A percentile compares a stretch with the other conserved stretches of the same genome.
These are phyloP conservation scores for Aspergillus carbonarius DNA, from an alignment of 2,329 filamentous ascomycete genomes.

Conservation along the genomic window DNA sequence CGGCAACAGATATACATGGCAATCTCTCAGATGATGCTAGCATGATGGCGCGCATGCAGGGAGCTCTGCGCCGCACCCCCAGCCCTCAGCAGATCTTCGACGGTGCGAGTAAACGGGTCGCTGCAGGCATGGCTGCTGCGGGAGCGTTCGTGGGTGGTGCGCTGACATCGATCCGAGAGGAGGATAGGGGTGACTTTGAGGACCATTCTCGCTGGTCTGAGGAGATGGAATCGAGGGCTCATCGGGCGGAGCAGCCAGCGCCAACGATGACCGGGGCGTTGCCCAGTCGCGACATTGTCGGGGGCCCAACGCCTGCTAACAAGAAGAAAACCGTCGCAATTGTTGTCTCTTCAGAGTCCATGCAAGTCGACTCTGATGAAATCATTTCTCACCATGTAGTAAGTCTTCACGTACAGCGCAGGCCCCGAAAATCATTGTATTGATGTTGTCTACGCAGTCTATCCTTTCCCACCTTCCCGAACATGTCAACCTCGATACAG, in stretches of 20 bases:
- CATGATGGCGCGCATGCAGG: slow-evolving; percentile 76
- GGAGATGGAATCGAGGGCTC: slow-evolving; percentile 70
- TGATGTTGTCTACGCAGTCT: slow-evolving; percentile 53
- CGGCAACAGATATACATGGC: slow-evolving; percentile 34
- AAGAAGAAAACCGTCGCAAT: slow-evolving; percentile 78
- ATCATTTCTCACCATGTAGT: slow-evolving; percentile 77
- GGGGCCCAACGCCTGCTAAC: slow-evolving; percentile 24
- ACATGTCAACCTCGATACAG: slow-evolving; percentile 68
- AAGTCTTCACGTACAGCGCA: slow-evolving; percentile 41
- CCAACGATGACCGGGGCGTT: slow-evolving; percentile 32
- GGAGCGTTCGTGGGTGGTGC: slow-evolving; percentile 80
- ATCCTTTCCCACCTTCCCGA: slow-evolving; percentile 86
- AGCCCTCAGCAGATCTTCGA: slow-evolving; percentile 88
- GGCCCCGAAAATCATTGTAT: slow-evolving; percentile 1
- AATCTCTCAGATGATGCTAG: slow-evolving; percentile 50
- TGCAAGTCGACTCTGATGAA: slow-evolving; percentile 56
- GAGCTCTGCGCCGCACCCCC: slow-evolving; percentile 75
- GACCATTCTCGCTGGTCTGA: slow-evolving; percentile 93
- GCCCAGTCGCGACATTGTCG: slow-evolving; percentile 35
- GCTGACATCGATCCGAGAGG: slow-evolving; percentile 78
- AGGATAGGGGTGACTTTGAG: slow-evolving; percentile 74
- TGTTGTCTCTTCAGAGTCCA: slow-evolving; percentile 77
- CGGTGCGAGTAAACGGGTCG: slow-evolving; percentile 75
- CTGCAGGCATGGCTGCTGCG: slow-evolving; percentile 77
- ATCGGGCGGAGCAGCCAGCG: slow-evolving; percentile 31